These are phyloP conservation scores for Dillenia suffruticosa DNA, from an alignment of 164 flowering plant species.

Conservation along the genomic window DNA sequence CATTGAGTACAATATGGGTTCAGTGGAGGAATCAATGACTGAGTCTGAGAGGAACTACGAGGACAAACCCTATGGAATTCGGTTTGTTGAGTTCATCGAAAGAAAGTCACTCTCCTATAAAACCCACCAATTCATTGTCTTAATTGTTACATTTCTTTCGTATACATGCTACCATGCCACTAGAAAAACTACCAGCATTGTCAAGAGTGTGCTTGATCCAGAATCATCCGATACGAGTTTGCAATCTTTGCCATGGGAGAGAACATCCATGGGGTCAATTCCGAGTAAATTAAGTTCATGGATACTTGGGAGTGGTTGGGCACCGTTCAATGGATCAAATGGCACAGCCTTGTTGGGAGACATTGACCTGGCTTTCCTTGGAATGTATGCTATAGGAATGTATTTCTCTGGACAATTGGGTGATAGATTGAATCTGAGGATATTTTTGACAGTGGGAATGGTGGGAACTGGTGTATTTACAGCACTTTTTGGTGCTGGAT, in stretches of 20 bases:
- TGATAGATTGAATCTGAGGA: constrained; percentile 68
- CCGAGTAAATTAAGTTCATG: constrained; percentile 8
- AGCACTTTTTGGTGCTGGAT: constrained; percentile 73
- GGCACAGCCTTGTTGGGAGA: constrained; percentile 77
- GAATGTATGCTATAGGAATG: constrained; percentile 74
- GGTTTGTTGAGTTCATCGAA: constrained; percentile 37
- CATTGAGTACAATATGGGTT: constrained; percentile 18
- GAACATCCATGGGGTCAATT: constrained; percentile 9
- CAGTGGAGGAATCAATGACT: constrained; percentile 12
- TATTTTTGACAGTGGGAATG: constrained; percentile 83
- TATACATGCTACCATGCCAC: constrained; percentile 81
- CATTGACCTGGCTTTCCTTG: constrained; percentile 79
- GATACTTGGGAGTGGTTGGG: constrained; percentile 57
- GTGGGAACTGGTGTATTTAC: constrained; percentile 87
- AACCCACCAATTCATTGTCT: constrained; percentile 69
- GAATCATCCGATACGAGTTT: constrained; percentile 29
- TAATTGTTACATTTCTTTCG: constrained; percentile 70
- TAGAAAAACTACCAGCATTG: constrained; percentile 81
- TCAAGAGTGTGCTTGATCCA: constrained; percentile 85
- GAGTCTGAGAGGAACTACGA: constrained; percentile 8
- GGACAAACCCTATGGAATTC: constrained; percentile 58
- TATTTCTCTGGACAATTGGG: constrained; percentile 88
- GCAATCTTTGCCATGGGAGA: constrained; percentile 26
- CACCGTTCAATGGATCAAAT: constrained; percentile 75
- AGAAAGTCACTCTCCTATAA: constrained; percentile 41